These are phyloP conservation scores for Bacidia rubella DNA, from an alignment of 495 filamentous ascomycete genomes.

Conservation along the genomic window DNA sequence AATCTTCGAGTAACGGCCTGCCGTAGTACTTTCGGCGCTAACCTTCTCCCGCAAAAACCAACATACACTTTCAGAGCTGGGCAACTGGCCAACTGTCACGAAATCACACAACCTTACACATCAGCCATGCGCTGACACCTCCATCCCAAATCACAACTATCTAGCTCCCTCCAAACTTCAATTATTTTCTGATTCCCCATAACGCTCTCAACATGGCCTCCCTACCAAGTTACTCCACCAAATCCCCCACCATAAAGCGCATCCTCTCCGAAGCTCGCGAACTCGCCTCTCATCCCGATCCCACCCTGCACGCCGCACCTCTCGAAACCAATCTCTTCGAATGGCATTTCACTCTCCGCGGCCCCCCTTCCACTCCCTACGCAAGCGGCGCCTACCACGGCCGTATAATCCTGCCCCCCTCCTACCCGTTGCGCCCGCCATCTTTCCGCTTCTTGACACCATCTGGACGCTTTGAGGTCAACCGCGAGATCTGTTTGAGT, in stretches of 20 bases:
- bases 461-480: slow-evolving; percentile 85
- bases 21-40: too few relatives aligned
- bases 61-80: too few relatives aligned
- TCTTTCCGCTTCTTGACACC: slow-evolving; percentile 91
- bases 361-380: slow-evolving; percentile 73
- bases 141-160: not conserved
- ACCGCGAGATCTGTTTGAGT: slow-evolving; percentile 89
- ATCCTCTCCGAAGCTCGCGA: slow-evolving; percentile 80
- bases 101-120: not conserved
- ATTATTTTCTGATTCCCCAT: not conserved
- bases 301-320: slow-evolving; percentile 56
- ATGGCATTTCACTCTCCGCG: slow-evolving; percentile 97
- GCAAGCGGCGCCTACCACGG: slow-evolving; percentile 81
- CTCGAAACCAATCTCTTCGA: slow-evolving; percentile 86
- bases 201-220: slow-evolving; percentile 10
- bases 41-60: not conserved
- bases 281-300: slow-evolving; percentile 43
- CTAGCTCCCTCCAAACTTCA: not conserved
- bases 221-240: slow-evolving; percentile 45
- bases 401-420: slow-evolving; percentile 76
- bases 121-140: not conserved
- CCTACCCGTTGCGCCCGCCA: slow-evolving; percentile 81
- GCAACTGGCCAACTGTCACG: not conserved
- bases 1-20: too few relatives aligned
- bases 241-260: slow-evolving; percentile 67